Evolutionary conservation across 2,329 filamentous ascomycete genomes (phyloP).

Genomic region (Calonectria fujianensis): DNA sequence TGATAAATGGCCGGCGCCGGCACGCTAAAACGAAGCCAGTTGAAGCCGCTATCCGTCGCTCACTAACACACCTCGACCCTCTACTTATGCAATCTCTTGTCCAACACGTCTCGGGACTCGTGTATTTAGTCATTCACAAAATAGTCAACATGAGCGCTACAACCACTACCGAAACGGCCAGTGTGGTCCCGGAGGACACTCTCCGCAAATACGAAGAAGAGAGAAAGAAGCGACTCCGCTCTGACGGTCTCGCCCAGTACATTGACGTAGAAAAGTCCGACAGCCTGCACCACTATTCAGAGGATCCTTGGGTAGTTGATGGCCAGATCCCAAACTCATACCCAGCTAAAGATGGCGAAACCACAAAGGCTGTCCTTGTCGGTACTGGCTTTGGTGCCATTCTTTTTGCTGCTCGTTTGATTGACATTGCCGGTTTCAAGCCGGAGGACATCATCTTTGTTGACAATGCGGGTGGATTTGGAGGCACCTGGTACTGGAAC

Average conservation of each 20-base stretch:
- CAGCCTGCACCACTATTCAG: not conserved
- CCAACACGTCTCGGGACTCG: not conserved
- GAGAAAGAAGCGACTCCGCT: slow-evolving; percentile 9
- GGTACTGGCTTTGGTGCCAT: slow-evolving; percentile 8
- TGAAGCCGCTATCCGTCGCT: not conserved
- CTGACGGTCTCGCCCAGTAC: slow-evolving; percentile 10
- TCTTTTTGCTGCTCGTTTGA: not conserved
- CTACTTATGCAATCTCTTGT: not conserved
- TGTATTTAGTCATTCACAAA: not conserved
- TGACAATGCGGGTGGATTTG: slow-evolving; percentile 12
- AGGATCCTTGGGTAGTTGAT: slow-evolving; percentile 18
- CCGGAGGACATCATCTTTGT: slow-evolving; percentile 14
- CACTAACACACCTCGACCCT: not conserved
- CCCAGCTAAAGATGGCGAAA: slow-evolving; percentile 1
- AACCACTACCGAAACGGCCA: not conserved
- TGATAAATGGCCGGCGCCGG: not conserved
- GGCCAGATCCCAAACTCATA: slow-evolving; percentile 17
- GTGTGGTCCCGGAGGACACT: not conserved
- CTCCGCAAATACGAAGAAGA: slow-evolving; percentile 20
- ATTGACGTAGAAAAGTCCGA: slow-evolving; percentile 18
- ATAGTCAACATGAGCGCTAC: slow-evolving; percentile 11
- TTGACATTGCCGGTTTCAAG: slow-evolving; percentile 16
- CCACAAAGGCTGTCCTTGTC: slow-evolving; percentile 8
- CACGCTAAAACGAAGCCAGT: not conserved
- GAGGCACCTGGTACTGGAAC: slow-evolving; percentile 62